Evolutionary conservation across 306 rosid genomes (phyloP).

Genomic region (Vigna unguiculata): DNA sequence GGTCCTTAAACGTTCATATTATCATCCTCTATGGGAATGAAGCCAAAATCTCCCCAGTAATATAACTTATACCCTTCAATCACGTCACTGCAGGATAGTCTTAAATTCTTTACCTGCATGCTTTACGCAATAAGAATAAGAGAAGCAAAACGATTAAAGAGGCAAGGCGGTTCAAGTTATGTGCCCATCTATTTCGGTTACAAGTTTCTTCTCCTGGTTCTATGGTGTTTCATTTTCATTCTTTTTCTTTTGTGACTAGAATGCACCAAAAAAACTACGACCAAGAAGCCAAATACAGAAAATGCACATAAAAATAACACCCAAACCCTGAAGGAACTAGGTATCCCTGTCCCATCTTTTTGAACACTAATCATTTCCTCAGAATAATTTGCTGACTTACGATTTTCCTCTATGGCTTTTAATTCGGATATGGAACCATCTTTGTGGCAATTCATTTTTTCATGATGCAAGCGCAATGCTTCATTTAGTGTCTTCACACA

Average conservation of each 20-base stretch:
- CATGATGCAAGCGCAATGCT: conserved; percentile 74
- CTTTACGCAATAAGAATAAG: conserved; percentile 17
- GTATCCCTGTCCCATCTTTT: conserved; percentile 58
- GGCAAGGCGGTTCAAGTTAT: conserved; percentile 51
- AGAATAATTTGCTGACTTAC: conserved; percentile 41
- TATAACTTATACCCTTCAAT: neutral
- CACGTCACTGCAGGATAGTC: conserved; percentile 33
- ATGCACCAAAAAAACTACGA: conserved; percentile 52
- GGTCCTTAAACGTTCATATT: neutral
- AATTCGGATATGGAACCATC: conserved; percentile 51
- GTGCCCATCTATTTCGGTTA: conserved; percentile 60
- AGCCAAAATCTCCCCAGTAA: neutral
- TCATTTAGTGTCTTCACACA: conserved; percentile 77
- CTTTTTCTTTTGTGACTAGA: conserved; percentile 72
- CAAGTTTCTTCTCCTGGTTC: conserved; percentile 68
- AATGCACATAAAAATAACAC: conserved; percentile 69
- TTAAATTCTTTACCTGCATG: conserved; percentile 12
- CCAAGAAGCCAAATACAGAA: conserved; percentile 76
- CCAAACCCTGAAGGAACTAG: conserved; percentile 78
- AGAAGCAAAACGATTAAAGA: conserved; percentile 18
- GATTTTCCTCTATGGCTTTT: conserved; percentile 41
- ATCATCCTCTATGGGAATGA: neutral
- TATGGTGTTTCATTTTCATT: conserved; percentile 61
- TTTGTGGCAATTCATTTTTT: conserved; percentile 60
- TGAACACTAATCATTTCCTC: conserved; percentile 36